Base-by-base conservation (phyloP, 345 rosid genomes). In the Eucalyptus regnans region DNA sequence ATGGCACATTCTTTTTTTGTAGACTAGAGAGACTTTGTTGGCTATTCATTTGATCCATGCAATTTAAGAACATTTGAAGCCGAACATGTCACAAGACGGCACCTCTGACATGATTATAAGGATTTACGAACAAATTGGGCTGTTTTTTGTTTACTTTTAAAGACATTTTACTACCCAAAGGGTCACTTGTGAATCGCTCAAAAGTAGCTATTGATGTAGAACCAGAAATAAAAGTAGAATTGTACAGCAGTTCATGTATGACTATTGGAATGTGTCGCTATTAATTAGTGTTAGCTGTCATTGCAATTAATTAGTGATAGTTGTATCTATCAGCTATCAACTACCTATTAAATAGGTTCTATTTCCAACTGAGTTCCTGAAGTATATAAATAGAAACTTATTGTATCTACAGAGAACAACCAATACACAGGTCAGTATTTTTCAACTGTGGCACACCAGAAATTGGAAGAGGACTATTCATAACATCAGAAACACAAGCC, bases 11-110 rank as follows among this genome's bases (percentile, higher is more conserved):
- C 58, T 52, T 64, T 3, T 29, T n/a, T 14, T 7, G 76, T n/a
- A 7, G 33, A 64, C 37, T 13, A 64, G 76, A 64, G 37, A 64
- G 76, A 64, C 8, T n/a, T 5, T 7, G 37, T 14, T 31, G 76
- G 18, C 37, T n/a, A 7, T 14, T 64, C 18, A 14, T n/a, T 13
- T 64, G 3, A 64, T 64, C 0, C 16, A 0, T 37, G 8, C 25
- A 37, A 37, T 37, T 37, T 1, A 37, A 37, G 25, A 71, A 71
- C 44, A 18, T 33, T 14, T 9, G 25, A 33, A 71, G 44, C 46
- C 25, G 6, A 17, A 71, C 0, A 0, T 8, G 46, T 1, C 5
- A 0, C 0, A 14, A 37, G 27, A 71, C 5, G 43, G 46, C 46
- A 71, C 81, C 46, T 9, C 14, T 68, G 1, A 33, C 80, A 33